Base-by-base conservation (phyloP, 768 basidiomycete species). In the Boletus subparvulus region DNA sequence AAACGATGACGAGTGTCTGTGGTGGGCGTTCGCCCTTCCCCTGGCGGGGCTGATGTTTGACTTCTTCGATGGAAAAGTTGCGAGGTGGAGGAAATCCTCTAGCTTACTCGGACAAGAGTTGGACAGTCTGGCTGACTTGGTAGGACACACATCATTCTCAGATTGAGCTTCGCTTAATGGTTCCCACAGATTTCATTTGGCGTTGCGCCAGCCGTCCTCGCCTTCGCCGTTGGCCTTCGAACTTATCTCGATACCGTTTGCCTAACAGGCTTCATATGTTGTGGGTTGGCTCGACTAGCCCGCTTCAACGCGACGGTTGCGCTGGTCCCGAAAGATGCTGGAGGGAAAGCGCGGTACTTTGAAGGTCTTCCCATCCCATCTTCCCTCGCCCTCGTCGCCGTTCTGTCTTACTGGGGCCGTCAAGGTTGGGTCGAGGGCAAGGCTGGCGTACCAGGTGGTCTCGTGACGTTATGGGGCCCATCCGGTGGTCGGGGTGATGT, bases 241-340 rank as follows among this genome's bases (percentile, higher is more conserved):
- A 96, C 94, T 12, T 88, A 90, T 59, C 84, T 97, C 56, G 97
- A 99, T 77, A 91, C 89, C 2, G 81, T 95, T 61, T 77, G 86
- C 57, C 80, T 99, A 44, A 86, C 94, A 14, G 83, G 84, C 50
- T 99, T 98, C 72, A 93, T 97, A 64, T 98, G 96, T 69, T 92
- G 89, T 75, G 97, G 97, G 36, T 84, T 99, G 50, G 97, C 97
- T 19, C 88, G 97, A 48, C 87, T 99, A 35, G 97, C 97, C 11
- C 87, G 97, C 41, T 99, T 98, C 82, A 99, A 99, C 73, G 97
- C 96, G 10, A 99, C 97, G 0, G 96, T 97, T 55, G 97, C 97
- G 4, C 77, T 93, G 42, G 81, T 97, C 26, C 96, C 96, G 2
- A 95, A 94, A 72, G 90, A 94, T 68, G 74, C 72, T 8, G 80